Percentiles rank a stretch among this genome's conserved stretches.
Conservation (phyloP, 352 stramenopile species). For the Blastocystis sp. region DNA sequence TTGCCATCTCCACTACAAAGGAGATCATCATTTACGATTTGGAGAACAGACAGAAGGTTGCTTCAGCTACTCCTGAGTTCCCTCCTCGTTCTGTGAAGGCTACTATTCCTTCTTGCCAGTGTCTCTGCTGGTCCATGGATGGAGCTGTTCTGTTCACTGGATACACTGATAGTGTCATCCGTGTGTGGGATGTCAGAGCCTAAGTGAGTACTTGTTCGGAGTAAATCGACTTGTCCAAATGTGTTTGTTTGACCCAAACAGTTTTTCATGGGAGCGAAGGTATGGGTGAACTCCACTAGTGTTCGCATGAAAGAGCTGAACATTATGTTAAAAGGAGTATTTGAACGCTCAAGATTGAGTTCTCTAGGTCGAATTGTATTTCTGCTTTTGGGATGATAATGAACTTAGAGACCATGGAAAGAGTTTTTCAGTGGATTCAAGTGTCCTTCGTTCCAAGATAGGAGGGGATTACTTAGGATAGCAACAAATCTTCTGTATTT, state of each 20-base stretch:
- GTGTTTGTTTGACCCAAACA: not conserved
- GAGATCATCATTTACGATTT: too few species aligned
- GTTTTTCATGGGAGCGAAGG: not conserved
- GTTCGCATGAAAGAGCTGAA: not conserved
- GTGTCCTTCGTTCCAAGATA: not conserved
- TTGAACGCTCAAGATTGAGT: not conserved
- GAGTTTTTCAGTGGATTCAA: conserved; percentile 50
- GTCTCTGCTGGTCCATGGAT: too few species aligned
- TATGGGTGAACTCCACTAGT: not conserved
- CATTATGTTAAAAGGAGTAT: not conserved
- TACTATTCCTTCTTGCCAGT: not conserved
- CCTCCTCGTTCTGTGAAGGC: not conserved
- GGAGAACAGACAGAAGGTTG: too few species aligned
- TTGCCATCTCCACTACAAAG: too few species aligned
- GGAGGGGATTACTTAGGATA: not conserved
- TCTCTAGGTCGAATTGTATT: not conserved
- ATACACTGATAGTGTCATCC: too few species aligned
- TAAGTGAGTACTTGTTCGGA: not conserved
- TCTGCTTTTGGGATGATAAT: not conserved
- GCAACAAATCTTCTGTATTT: conserved; percentile 44
- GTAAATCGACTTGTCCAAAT: not conserved
- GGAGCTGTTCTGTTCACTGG: too few species aligned
- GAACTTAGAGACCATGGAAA: conserved; percentile 41
- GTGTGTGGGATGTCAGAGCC: too few species aligned
- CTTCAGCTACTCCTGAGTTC: not conserved